Evolutionary conservation across 441 rosid genomes (phyloP).

Genomic region (Gossypium trilobum): DNA sequence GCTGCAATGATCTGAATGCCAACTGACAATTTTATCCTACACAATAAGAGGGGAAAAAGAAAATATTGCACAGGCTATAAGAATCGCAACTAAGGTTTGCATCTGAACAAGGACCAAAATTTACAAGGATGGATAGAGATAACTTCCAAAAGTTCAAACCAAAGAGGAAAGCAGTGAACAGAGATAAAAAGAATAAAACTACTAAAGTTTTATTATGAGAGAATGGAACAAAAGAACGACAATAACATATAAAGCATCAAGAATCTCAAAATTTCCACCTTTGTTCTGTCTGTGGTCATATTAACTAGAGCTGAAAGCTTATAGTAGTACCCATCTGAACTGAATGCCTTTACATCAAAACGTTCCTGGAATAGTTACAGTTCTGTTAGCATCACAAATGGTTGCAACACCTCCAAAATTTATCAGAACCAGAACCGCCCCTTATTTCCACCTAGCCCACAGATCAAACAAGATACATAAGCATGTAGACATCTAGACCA

Average conservation of each 20-base stretch:
- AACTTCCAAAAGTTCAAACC: background rate
- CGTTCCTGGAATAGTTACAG: conserved; percentile 60
- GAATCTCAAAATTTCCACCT: conserved; percentile 41
- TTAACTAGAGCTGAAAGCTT: conserved; percentile 78
- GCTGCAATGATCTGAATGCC: background rate
- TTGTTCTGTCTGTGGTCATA: conserved; percentile 92
- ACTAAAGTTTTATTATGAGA: background rate
- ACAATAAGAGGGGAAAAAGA: background rate
- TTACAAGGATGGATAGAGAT: background rate
- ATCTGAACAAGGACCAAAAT: conserved; percentile 1
- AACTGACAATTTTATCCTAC: background rate
- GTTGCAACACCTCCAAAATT: conserved; percentile 15
- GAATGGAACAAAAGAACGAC: background rate
- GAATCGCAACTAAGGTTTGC: background rate
- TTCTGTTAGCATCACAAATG: conserved; percentile 14
- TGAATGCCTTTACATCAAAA: conserved; percentile 74
- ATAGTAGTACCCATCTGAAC: conserved; percentile 73
- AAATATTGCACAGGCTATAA: background rate
- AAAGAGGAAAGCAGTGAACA: background rate
- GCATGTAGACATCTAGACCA: background rate
- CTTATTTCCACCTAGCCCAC: background rate
- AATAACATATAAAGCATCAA: background rate
- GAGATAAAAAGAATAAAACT: background rate
- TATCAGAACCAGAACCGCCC: conserved; percentile 1
- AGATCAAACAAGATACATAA: conserved; percentile 5